Percentiles rank a stretch among this genome's conserved stretches.
Evolutionary conservation across 73 alveolate genomes (phyloP).

Genomic region (Paramecium biaurelia): DNA sequence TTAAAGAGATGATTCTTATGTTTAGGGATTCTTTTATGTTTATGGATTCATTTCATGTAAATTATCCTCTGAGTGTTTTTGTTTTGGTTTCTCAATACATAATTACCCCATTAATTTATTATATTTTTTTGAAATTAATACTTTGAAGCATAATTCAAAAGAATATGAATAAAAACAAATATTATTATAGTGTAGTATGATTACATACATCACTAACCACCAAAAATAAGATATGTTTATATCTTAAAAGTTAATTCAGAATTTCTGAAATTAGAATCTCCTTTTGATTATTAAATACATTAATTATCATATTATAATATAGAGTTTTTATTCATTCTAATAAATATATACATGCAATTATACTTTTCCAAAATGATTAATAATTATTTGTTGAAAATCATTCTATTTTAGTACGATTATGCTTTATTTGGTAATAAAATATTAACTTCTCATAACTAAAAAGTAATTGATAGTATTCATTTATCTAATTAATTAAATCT

Average conservation of each 20-base stretch:
- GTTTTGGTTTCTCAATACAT: conserved; percentile 23
- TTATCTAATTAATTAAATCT: neutral
- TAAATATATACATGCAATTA: too few relatives aligned
- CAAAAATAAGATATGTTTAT: too few relatives aligned
- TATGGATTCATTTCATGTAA: neutral
- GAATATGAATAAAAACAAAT: too few relatives aligned
- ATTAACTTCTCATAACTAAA: too few relatives aligned
- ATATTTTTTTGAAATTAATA: neutral
- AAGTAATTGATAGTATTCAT: too few relatives aligned
- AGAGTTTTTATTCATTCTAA: neutral
- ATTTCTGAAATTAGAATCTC: neutral
- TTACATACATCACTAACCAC: too few relatives aligned
- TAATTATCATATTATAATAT: too few relatives aligned
- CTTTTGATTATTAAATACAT: neutral
- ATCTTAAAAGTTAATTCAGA: neutral
- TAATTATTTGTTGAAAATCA: too few relatives aligned
- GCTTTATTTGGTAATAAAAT: neutral
- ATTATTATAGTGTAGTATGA: too few relatives aligned
- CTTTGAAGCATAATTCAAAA: neutral
- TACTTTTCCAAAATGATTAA: too few relatives aligned
- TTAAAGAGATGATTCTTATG: neutral
- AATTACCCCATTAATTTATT: neutral
- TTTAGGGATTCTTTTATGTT: neutral
- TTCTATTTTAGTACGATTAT: neutral
- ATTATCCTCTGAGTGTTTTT: neutral